Evolutionary conservation across 768 basidiomycete genomes (phyloP), one percentile per base, ranked within the genome.

Genomic region (Pleurotus djamor): DNA sequence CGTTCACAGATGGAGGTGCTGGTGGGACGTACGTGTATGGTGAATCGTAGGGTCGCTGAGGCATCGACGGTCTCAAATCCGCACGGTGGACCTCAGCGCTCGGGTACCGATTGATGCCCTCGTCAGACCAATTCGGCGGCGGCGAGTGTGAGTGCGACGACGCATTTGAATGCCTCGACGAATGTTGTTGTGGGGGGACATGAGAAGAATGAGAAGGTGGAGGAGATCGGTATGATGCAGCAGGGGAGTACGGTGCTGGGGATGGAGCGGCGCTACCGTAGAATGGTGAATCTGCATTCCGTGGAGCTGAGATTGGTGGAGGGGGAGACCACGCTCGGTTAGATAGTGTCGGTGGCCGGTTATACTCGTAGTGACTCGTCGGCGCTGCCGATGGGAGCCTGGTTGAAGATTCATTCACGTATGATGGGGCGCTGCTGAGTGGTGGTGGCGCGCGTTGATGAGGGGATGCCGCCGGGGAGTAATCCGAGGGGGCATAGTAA

Each of bases 391-490:
- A 14, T 4, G 17, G 41, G 33, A 43, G 54, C 28, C 54, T 41
- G 41, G 54, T 7, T 17, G 54, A 8, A 43, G 54, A 28, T 6
- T 56, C 54, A 17, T n/a, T 36, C 5, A 41, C 10, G 8, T 56
- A 56, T 2, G 49, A 33, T 4, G 14, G 6, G 17, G 38, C 41
- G 41, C 54, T 44, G 32, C 54, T 32, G 12, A 62, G 7, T 10
- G 60, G 59, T 44, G 56, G 54, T 10, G 57, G 50, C 52, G 60
- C 36, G 60, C 58, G 34, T 38, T 61, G 60, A 56, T 65, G 63
- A 37, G 66, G 62, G 17, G 66, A 60, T 37, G 69, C 61, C 9
- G 67, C 60, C 17, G 63, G 66, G 17, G 66, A 62, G 52, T 49
- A 65, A 62, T 60, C 68, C 60, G 50, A 51, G 58, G 51, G 64